Base-by-base conservation (phyloP, 441 rosid species). In the Gossypium armourianum region DNA sequence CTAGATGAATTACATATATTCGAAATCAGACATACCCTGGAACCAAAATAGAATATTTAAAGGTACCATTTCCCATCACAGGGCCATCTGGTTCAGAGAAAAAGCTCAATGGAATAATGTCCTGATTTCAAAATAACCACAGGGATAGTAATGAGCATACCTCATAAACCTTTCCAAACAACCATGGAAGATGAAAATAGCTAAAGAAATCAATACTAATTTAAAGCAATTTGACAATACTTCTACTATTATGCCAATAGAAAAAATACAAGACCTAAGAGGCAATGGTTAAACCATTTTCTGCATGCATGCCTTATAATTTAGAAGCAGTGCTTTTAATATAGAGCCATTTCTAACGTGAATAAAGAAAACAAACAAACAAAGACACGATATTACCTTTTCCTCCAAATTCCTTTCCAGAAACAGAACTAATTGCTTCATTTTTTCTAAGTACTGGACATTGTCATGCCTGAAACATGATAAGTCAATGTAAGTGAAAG, bases 51-150 rank as follows among this genome's bases (percentile, higher is more conserved):
- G 97, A 86, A 69, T 97, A 84, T 66, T 90, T 85, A 78, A 78
- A 94, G 70, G 90, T 69, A 75, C 99, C 97, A 83, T 89, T 90
- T 77, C 97, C 96, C 84, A 84, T 88, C 75, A 92, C 77, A 26
- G 97, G 87, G 50, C 99, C 97, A 83, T 94, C 99, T 69, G 99
- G 97, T 87, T 89, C 86, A 70, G 96, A 84, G 86, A 85, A 91
- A 75, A 92, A 90, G 82, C 71, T 86, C 86, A 94, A 81, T 59
- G 83, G 83, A 78, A 86, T 66, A 47, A 73, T 49, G 71, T 94
- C 97, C 99, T 92, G 83, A 54, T 76, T 49, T 56, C 62, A 69
- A 45, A 65, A 65, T 28, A 79, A 65, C n/a, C 75, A 53, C 26
- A 19, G 29, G 62, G 26, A 43, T 2, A 15, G 24, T 17, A 61